These are phyloP conservation scores for Knufia petricola DNA, from an alignment of 2,329 filamentous ascomycete genomes.

Conservation along the genomic window DNA sequence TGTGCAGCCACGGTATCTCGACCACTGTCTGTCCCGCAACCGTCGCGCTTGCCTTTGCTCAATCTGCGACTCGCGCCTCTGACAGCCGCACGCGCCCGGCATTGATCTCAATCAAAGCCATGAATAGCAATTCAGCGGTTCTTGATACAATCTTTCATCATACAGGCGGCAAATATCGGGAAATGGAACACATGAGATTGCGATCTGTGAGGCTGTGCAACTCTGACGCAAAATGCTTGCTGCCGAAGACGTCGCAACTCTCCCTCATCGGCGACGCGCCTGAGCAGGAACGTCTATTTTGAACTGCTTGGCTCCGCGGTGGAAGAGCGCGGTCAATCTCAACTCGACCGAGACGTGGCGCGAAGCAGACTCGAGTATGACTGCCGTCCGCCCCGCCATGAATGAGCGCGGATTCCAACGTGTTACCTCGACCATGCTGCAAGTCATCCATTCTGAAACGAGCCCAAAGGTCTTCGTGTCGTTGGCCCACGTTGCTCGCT, in stretches of 20 bases:
- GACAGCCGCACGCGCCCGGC: conserved; percentile 5
- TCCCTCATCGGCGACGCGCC: conserved; percentile 4
- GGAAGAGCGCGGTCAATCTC: background rate
- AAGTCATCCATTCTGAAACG: too few relatives aligned
- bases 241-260: background rate
- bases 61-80: conserved; percentile 13
- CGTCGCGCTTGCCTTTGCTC: conserved; percentile 8
- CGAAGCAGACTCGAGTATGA: background rate
- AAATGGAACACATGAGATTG: conserved; percentile 6
- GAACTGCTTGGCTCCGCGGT: conserved; percentile 4
- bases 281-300: conserved; percentile 1
- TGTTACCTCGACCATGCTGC: background rate
- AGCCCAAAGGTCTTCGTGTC: conserved; percentile 8
- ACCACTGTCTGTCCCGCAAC: conserved; percentile 12
- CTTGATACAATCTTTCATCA: background rate
- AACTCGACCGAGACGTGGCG: conserved; percentile 1
- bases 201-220: background rate
- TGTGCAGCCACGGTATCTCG: background rate
- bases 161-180: conserved; percentile 1
- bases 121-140: too few relatives aligned
- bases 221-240: background rate
- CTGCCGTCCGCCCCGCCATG: background rate
- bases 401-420: background rate
- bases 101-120: background rate
- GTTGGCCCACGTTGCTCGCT: conserved; percentile 24